Evolutionary conservation across 2,329 filamentous ascomycete genomes (phyloP).

Genomic region (Sphaerulina musiva): DNA sequence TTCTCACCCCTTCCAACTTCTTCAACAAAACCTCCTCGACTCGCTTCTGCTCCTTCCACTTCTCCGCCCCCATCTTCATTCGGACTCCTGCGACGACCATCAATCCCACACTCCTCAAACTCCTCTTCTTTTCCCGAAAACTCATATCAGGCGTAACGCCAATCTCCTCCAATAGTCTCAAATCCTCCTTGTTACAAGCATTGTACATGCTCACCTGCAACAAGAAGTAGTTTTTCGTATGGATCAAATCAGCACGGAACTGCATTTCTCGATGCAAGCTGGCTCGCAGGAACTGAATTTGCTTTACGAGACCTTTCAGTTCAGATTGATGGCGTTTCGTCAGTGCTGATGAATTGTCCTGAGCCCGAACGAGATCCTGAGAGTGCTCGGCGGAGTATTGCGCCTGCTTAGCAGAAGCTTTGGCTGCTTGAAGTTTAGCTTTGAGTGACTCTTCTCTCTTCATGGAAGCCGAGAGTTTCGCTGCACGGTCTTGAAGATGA

Average conservation of each 20-base stretch:
- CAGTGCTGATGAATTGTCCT: constrained; percentile 40
- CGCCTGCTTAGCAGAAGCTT: constrained; percentile 26
- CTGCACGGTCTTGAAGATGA: constrained; percentile 32
- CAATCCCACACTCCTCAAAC: constrained; percentile 44
- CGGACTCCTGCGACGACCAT: constrained; percentile 46
- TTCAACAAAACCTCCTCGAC: constrained; percentile 42
- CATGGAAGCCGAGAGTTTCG: constrained; percentile 26
- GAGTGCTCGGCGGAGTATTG: constrained; percentile 44
- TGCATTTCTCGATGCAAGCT: constrained; percentile 72
- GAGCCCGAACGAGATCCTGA: neutral
- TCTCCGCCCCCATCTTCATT: constrained; percentile 45
- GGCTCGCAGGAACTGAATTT: constrained; percentile 85
- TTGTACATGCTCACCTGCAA: constrained; percentile 76
- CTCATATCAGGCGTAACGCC: constrained; percentile 56
- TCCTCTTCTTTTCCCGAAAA: constrained; percentile 40
- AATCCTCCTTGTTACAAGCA: constrained; percentile 87
- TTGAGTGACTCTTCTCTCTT: constrained; percentile 35
- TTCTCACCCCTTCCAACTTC: constrained; percentile 43
- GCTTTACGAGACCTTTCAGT: constrained; percentile 73
- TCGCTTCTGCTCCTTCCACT: constrained; percentile 48
- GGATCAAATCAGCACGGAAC: constrained; percentile 73
- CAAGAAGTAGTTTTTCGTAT: constrained; percentile 77
- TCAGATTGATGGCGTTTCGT: constrained; percentile 67
- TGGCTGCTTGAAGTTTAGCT: constrained; percentile 26
- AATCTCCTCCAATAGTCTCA: constrained; percentile 78